Base-by-base conservation (phyloP, 108 stramenopile species). In the Chaetoceros tenuissimus region DNA sequence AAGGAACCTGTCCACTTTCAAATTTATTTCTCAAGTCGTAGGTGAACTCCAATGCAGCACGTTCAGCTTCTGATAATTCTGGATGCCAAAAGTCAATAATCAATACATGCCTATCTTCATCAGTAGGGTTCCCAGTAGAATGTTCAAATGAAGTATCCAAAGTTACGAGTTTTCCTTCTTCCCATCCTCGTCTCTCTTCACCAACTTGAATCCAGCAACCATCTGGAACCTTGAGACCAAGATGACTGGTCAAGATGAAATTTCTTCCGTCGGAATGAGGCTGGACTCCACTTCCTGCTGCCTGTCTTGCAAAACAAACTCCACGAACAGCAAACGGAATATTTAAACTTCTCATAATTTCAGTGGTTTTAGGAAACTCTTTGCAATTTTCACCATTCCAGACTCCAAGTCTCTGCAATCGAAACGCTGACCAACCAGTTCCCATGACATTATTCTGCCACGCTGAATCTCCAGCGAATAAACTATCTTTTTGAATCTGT, bases 21-120 rank as follows among this genome's bases (percentile, higher is more conserved):
- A 87, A 94, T 46, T 77, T 81, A 55, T 91, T 91, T 59, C 92
- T 49, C 57, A 91, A 62, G 58, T 94, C 93, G 57, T 94, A 91
- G 13, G 91, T 67, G 43, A 74, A 88, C 56, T 81, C 78, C 43
- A 94, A 59, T 13, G 78, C 84, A 1, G 80, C 79, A 28, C 79
- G 65, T 61, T 94, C 93, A 16, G 79, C 84, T 45, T 72, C 65
- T 3, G 83, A 79, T 28, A 94, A 57, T 64, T 89, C 95, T 18
- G 95, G 93, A 78, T 96, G 95, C 95, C 95, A 96, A 59, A 86
- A 94, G 58, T 96, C 95, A 46, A 96, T 80, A 47, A 96, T 96
- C 28, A 96, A 59, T 2, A 96, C 93, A 63, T 92, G 85, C 7
- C 95, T 79, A 59, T 96, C 95, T 23, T 72, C 75, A 1, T 69